Conservation (phyloP, 306 rosid species). For the Lagenaria siceraria region DNA sequence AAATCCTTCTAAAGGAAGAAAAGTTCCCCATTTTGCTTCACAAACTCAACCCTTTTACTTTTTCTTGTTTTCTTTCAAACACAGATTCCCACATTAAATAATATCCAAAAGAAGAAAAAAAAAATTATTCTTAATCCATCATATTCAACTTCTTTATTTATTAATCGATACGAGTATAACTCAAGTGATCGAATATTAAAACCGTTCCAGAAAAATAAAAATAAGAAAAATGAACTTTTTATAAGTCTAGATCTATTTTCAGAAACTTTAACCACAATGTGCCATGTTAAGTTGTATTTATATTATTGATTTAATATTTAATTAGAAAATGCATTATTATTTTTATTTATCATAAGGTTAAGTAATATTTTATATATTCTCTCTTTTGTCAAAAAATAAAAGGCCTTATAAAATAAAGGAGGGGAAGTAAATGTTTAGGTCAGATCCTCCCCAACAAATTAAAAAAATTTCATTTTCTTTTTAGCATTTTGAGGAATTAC, state of each 20-base stretch:
- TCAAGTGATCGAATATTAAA: background rate
- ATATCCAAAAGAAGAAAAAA: background rate
- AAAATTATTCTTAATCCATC: background rate
- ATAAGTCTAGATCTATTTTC: background rate
- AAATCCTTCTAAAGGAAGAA: background rate
- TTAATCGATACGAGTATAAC: background rate
- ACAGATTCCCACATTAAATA: background rate
- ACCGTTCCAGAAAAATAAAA: background rate
- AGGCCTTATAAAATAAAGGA: background rate
- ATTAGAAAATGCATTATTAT: background rate
- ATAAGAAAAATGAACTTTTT: background rate
- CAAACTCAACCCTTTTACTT: slow-evolving; percentile 2
- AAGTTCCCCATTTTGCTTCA: background rate
- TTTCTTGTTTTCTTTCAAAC: background rate
- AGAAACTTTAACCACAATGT: background rate
- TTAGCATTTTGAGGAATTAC: background rate
- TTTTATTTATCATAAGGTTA: background rate
- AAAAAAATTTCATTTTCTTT: background rate
- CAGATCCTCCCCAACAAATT: background rate
- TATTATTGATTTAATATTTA: background rate
- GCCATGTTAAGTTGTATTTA: background rate
- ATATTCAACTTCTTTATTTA: background rate
- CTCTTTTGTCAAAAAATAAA: background rate
- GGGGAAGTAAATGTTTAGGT: background rate
- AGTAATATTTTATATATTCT: background rate